Evolutionary conservation across 2,329 filamentous ascomycete genomes (phyloP), one percentile per base, ranked within the genome.

Genomic region (Coniochaeta sp.): DNA sequence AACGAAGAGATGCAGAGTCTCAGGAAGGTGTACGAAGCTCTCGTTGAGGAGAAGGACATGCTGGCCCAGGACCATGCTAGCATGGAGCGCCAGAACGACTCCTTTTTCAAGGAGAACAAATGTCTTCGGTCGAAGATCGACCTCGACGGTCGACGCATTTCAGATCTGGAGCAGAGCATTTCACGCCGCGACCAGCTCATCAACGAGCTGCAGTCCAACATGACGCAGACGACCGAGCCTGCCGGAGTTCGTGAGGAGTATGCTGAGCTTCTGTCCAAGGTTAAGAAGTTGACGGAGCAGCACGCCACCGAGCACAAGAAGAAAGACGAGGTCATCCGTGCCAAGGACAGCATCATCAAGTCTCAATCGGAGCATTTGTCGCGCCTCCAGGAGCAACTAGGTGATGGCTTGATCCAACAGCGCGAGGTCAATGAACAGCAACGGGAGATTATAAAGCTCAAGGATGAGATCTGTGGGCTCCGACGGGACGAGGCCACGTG

Each of bases 41-140:
- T 81, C 16, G 67, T 73, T 44, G 71, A 76, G 62, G 78, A 82
- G 63, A 81, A 77, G 65, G 68, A 68, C 2, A 68, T 76, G 9
- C 71, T 82, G n/a, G 73, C 74, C 40, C 72, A 81, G 63, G 81
- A 84, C 64, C 81, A 83, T 62, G 71, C 77, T 36, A 79, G 77
- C 64, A 75, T 83, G 24, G 80, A 81, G 58, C 79, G 78, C 40
- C 79, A 82, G 67, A 83, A 83, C 61, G 80, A 83, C 57, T 79
- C 77, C 62, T 82, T 82, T 65, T 83, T 80, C 64, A 77, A 73
- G 60, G 80, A 83, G 66, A 82, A 81, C 71, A 81, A 81, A 70
- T 71, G 74, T 40, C 72, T 81, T 16, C 63, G 68, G 55, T 63
- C 64, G 1, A 67, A 68, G 38, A 59, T 68, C 8, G 62, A 63